Conservation (phyloP, 306 rosid species). For the Cicer chorassanicum region DNA sequence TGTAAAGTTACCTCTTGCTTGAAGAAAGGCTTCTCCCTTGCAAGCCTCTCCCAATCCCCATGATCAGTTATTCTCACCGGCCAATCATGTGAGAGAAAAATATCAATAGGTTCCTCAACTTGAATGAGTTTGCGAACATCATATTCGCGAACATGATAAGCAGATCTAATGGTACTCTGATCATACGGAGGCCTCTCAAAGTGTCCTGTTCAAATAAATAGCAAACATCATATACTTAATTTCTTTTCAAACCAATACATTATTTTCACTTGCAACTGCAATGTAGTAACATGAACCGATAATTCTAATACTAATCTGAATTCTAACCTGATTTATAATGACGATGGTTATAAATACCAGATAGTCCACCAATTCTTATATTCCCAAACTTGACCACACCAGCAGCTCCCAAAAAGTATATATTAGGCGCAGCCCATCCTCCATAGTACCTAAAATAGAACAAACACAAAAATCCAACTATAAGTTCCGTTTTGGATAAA, state of each 20-base stretch:
- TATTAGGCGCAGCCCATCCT: slow-evolving; percentile 98
- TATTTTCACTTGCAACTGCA: not conserved
- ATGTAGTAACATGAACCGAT: not conserved
- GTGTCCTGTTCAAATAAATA: slow-evolving; percentile 69
- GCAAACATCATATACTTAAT: slow-evolving; percentile 20
- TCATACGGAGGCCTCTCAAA: slow-evolving; percentile 94
- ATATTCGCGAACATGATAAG: slow-evolving; percentile 90
- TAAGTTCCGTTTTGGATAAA: not conserved
- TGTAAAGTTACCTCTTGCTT: slow-evolving; percentile 66
- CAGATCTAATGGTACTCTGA: slow-evolving; percentile 68
- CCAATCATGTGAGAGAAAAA: slow-evolving; percentile 98
- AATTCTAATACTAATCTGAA: slow-evolving; percentile 29
- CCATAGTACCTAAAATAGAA: slow-evolving; percentile 79
- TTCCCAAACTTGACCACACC: slow-evolving; percentile 94
- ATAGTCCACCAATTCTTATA: slow-evolving; percentile 87
- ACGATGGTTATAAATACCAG: slow-evolving; percentile 82
- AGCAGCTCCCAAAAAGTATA: slow-evolving; percentile 85
- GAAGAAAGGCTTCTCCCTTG: slow-evolving; percentile 60
- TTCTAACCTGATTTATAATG: slow-evolving; percentile 71
- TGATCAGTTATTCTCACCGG: slow-evolving; percentile 83
- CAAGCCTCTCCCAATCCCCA: slow-evolving; percentile 79
- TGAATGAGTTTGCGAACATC: slow-evolving; percentile 81
- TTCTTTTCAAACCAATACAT: slow-evolving; percentile 17
- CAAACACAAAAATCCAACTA: slow-evolving; percentile 17
- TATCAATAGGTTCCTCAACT: slow-evolving; percentile 80